Evolutionary conservation across 768 basidiomycete species (phyloP).

Genomic region (Trametes sanguinea): DNA sequence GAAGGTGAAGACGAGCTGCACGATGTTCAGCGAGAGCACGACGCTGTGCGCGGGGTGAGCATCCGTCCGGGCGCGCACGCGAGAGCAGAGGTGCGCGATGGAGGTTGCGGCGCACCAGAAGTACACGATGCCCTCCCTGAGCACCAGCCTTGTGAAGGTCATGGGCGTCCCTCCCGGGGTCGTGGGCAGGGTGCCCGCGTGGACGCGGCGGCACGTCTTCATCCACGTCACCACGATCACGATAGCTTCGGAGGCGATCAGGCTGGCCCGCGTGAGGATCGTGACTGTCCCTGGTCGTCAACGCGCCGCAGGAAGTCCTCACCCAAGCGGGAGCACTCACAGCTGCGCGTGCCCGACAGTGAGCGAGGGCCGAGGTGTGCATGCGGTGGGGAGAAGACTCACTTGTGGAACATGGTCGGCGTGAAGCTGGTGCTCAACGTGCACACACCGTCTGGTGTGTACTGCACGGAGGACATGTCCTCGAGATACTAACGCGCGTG

Average conservation of each 20-base stretch:
- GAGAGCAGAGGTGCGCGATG: background rate
- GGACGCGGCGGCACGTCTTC: conserved; percentile 14
- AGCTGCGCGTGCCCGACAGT: too few species aligned
- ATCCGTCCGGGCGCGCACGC: background rate
- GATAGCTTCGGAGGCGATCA: conserved; percentile 17
- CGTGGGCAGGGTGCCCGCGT: background rate
- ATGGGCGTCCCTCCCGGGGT: background rate
- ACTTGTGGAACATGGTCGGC: background rate
- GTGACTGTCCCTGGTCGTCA: background rate
- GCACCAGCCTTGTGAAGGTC: conserved; percentile 14
- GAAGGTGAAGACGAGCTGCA: conserved; percentile 20
- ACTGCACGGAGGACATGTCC: background rate
- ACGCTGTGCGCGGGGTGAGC: background rate
- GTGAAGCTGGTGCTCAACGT: background rate
- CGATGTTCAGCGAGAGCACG: conserved; percentile 13
- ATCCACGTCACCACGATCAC: conserved; percentile 22
- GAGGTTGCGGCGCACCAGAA: conserved; percentile 5
- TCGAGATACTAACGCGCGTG: background rate
- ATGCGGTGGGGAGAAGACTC: too few species aligned
- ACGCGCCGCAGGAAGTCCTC: too few species aligned
- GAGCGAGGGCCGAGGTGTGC: too few species aligned
- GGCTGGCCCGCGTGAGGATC: conserved; percentile 6
- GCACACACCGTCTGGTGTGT: background rate
- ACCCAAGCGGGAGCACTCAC: too few species aligned
- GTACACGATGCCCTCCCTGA: conserved; percentile 19